Percentiles rank a stretch among this genome's conserved stretches.
Evolutionary conservation across 2,329 filamentous ascomycete species (phyloP).

Genomic region (Fusarium sp.): DNA sequence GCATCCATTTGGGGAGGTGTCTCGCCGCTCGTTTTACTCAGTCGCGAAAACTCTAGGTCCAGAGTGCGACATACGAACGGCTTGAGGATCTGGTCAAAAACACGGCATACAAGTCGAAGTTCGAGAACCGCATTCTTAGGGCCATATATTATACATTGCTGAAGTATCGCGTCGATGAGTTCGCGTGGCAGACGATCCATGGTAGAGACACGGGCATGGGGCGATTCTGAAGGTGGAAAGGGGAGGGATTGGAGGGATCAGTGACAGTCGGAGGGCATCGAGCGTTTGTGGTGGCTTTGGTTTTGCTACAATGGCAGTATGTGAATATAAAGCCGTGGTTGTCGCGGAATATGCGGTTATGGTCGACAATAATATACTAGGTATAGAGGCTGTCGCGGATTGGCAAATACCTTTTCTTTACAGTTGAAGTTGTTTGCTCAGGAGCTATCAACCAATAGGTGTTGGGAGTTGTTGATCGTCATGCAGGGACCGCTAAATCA

Average conservation of each 20-base stretch:
- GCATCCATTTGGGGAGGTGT: conserved; percentile 55
- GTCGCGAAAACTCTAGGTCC: conserved; percentile 64
- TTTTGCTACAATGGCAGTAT: neutral
- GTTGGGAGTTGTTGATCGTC: conserved; percentile 21
- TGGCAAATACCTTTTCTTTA: neutral
- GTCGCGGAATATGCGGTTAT: neutral
- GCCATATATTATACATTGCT: conserved; percentile 56
- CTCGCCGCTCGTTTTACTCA: conserved; percentile 55
- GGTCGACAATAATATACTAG: neutral
- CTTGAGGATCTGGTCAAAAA: conserved; percentile 63
- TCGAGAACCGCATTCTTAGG: conserved; percentile 61
- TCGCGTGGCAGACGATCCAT: conserved; percentile 65
- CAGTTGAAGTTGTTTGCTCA: conserved; percentile 5
- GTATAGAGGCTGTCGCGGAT: conserved; percentile 1
- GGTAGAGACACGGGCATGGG: conserved; percentile 11
- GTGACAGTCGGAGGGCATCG: conserved; percentile 31
- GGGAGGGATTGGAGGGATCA: conserved; percentile 18
- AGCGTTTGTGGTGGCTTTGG: conserved; percentile 3
- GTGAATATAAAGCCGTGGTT: neutral
- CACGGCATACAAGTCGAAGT: conserved; percentile 63
- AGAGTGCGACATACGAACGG: conserved; percentile 62
- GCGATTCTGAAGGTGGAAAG: conserved; percentile 7
- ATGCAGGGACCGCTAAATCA: conserved; percentile 21
- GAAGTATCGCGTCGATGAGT: conserved; percentile 62
- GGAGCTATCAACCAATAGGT: conserved; percentile 19